Percentiles rank a stretch among this genome's conserved stretches.
These are phyloP conservation scores for Tolypocladium tropicale DNA, from an alignment of 2,329 filamentous ascomycete species.

Conservation along the genomic window DNA sequence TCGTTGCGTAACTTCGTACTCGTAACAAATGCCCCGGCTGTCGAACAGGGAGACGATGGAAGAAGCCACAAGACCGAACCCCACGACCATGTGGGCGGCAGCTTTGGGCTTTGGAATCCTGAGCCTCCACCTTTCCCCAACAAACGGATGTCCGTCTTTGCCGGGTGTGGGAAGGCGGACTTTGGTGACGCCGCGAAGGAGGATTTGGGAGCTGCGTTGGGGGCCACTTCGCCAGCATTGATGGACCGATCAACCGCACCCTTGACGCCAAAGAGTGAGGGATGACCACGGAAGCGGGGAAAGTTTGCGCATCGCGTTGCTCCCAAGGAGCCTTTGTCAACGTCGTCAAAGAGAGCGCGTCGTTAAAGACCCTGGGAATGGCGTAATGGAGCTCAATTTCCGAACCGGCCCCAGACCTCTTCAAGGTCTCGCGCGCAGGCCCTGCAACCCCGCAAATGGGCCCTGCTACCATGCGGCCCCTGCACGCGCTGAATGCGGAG, in stretches of 20 bases:
- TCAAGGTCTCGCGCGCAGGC: not conserved
- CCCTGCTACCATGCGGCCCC: not conserved
- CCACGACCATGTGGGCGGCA: not conserved
- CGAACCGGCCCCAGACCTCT: not conserved
- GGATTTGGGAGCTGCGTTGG: not conserved
- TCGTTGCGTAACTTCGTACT: not conserved
- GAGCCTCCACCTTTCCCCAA: not conserved
- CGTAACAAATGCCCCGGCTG: not conserved
- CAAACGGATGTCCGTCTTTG: not conserved
- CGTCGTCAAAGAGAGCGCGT: not conserved
- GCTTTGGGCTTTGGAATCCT: not conserved
- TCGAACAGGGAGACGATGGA: not conserved
- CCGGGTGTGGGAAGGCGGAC: not conserved
- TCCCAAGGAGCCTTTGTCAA: not conserved
- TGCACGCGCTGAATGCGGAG: not conserved
- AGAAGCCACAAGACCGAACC: not conserved
- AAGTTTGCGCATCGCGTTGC: not conserved
- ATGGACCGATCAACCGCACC: too few relatives aligned
- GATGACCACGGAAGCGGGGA: not conserved
- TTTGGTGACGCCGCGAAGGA: not conserved
- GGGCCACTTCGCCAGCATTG: too few relatives aligned
- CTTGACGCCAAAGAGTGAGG: not conserved
- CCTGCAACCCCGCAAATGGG: conserved; percentile 7
- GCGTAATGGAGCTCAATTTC: not conserved
- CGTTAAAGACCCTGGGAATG: not conserved